phyloP scores from a whole-genome alignment of 106 monocot species.

The Acanthochlamys bracteata region DNA sequence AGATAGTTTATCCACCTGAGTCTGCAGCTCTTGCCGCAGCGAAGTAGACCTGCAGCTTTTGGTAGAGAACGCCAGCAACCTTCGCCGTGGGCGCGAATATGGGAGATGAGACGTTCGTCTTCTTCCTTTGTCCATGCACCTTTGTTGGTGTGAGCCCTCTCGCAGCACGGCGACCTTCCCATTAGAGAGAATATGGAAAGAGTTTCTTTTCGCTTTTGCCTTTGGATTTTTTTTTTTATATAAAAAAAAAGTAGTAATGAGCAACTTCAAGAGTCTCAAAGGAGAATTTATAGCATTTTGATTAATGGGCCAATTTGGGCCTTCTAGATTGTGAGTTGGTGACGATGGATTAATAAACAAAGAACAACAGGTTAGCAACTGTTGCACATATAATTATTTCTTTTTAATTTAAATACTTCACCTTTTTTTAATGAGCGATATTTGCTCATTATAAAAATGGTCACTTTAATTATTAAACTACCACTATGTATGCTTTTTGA shows the following conservation, averaged over 20 bases:
- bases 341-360: constrained; percentile 20
- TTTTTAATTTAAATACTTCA: no score
- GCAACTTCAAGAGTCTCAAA: neutral
- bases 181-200: constrained; percentile 1
- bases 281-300: constrained; percentile 20
- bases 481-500: no score
- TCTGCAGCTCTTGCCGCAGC: constrained; percentile 84
- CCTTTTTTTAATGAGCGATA: no score
- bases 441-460: no score
- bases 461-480: no score
- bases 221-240: neutral
- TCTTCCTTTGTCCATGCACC: constrained; percentile 57
- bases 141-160: constrained; percentile 50
- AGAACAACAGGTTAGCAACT: constrained; percentile 13
- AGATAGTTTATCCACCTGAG: constrained; percentile 92
- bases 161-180: constrained; percentile 54
- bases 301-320: neutral
- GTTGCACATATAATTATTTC: no score
- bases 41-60: constrained; percentile 47
- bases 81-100: constrained; percentile 37
- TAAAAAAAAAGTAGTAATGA: neutral
- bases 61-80: constrained; percentile 50
- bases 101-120: constrained; percentile 33
- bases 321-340: constrained; percentile 40
- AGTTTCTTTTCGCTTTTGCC: neutral